These are phyloP conservation scores for Mortierella sp. DNA, from an alignment of 371 early-diverging fungal species.

Conservation along the genomic window DNA sequence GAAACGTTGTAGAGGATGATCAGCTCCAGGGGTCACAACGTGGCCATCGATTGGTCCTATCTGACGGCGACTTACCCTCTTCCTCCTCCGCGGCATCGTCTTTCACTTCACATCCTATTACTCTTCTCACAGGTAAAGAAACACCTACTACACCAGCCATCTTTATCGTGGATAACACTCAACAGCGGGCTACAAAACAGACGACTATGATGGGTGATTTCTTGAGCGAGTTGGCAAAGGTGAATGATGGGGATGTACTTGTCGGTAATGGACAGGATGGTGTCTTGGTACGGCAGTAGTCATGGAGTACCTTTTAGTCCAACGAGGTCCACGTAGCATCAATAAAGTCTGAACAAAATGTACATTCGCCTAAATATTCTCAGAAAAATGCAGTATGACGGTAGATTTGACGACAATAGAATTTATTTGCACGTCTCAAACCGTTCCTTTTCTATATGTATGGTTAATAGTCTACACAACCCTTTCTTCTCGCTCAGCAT, in stretches of 20 bases:
- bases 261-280: conserved; percentile 41
- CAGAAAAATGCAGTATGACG: too few species aligned
- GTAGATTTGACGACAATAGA: too few species aligned
- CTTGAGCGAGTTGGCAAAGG: conserved; percentile 40
- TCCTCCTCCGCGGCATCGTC: background rate
- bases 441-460: too few species aligned
- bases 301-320: background rate
- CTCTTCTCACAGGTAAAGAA: background rate
- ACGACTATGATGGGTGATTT: conserved; percentile 44
- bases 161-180: conserved; percentile 7
- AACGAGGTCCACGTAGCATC: too few species aligned
- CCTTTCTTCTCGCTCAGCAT: too few species aligned
- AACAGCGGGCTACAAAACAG: conserved; percentile 4
- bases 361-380: background rate
- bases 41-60: conserved; percentile 3
- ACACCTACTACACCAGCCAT: conserved; percentile 13
- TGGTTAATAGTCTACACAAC: too few species aligned
- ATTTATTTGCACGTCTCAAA: too few species aligned
- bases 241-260: conserved; percentile 41
- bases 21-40: background rate
- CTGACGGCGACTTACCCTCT: conserved; percentile 1
- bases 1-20: background rate
- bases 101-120: background rate
- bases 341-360: background rate
- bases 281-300: conserved; percentile 15